These are phyloP conservation scores for Solanum aculeatissimum DNA, from an alignment of 305 asterid species.

Conservation along the genomic window DNA sequence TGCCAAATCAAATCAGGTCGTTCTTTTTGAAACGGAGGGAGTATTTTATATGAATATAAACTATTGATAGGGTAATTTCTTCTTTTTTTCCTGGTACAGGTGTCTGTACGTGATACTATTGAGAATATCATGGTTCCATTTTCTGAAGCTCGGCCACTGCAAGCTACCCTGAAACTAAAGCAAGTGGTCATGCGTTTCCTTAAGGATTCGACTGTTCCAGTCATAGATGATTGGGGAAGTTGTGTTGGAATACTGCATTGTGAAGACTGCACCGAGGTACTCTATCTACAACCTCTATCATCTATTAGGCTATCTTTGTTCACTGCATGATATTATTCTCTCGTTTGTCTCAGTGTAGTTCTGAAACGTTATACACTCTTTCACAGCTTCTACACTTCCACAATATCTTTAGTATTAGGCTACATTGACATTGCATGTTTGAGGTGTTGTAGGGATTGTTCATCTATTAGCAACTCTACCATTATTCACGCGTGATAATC, in stretches of 20 bases:
- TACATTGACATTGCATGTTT: neutral
- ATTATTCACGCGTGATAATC: neutral
- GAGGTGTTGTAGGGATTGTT: neutral
- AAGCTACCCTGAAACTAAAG: conserved; percentile 34
- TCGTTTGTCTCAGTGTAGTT: neutral
- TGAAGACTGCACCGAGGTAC: conserved; percentile 53
- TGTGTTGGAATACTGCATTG: conserved; percentile 66
- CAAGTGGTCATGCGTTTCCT: conserved; percentile 51
- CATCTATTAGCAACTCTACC: neutral
- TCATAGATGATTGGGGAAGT: conserved; percentile 60
- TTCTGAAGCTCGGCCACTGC: conserved; percentile 46
- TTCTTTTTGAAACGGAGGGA: too few species aligned
- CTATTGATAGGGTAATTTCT: conserved; percentile 1
- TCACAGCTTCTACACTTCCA: neutral
- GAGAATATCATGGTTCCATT: conserved; percentile 52
- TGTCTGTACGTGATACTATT: conserved; percentile 37
- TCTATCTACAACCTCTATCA: neutral
- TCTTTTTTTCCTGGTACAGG: conserved; percentile 20
- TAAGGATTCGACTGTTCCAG: conserved; percentile 42
- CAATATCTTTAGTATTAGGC: neutral
- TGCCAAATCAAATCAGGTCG: too few species aligned
- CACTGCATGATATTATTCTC: neutral
- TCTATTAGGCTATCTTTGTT: neutral
- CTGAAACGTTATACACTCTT: neutral
- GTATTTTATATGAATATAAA: neutral